These are phyloP conservation scores for Globisporangium cylindrosporum DNA, from an alignment of 352 stramenopile species.

Conservation along the genomic window DNA sequence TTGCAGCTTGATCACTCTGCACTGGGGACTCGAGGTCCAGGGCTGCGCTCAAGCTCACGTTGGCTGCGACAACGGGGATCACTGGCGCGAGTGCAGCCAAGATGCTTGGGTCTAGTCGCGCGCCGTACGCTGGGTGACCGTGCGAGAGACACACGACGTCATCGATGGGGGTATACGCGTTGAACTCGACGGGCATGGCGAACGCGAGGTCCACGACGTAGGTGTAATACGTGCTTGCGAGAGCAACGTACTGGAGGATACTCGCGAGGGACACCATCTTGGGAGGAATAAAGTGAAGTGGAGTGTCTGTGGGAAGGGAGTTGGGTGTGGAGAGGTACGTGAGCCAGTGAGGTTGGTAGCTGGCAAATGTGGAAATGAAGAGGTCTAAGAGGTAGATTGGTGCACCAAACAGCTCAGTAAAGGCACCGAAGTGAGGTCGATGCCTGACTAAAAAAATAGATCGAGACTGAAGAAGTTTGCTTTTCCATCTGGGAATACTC, in stretches of 20 bases:
- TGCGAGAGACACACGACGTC: conserved; percentile 27
- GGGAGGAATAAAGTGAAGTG: not conserved
- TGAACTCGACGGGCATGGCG: conserved; percentile 17
- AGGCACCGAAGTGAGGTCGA: not conserved
- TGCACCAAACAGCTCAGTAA: not conserved
- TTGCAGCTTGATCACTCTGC: not conserved
- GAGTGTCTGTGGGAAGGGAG: not conserved
- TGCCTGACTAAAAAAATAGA: not conserved
- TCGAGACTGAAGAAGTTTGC: not conserved
- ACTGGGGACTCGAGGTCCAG: not conserved
- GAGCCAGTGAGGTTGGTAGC: not conserved
- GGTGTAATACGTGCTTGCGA: not conserved
- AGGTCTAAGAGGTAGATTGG: too few relatives aligned
- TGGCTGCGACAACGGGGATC: not conserved
- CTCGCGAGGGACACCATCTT: not conserved
- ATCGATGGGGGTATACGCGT: conserved; percentile 23
- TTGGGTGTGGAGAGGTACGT: not conserved
- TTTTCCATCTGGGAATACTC: not conserved
- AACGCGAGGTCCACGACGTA: not conserved
- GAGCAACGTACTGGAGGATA: not conserved
- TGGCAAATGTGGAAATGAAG: conserved; percentile 5
- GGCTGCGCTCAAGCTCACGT: not conserved
- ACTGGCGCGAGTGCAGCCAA: not conserved
- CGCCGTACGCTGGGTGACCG: conserved; percentile 38
- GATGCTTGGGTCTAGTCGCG: not conserved